Evolutionary conservation across 164 flowering plant species (phyloP).

Genomic region (Vitis labrusca): DNA sequence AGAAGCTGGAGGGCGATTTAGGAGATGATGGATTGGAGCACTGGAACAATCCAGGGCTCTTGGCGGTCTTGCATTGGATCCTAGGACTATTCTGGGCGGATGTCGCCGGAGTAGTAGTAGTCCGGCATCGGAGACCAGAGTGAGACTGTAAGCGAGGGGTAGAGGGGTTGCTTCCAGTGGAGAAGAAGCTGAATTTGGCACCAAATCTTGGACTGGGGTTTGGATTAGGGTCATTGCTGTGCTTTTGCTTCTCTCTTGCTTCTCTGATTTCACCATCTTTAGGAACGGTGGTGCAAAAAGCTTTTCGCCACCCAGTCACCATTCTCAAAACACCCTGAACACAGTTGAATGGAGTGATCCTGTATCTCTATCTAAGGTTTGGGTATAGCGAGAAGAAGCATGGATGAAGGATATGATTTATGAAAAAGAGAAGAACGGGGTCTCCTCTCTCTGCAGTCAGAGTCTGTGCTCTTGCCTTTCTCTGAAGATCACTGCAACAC

Average conservation of each 20-base stretch:
- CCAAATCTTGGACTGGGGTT: not conserved
- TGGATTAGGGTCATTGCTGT: not conserved
- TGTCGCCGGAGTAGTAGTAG: conserved; percentile 19
- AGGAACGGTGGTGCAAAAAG: conserved; percentile 44
- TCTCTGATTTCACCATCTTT: conserved; percentile 16
- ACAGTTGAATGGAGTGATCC: not conserved
- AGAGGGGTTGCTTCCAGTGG: not conserved
- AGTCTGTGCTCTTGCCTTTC: too few species aligned
- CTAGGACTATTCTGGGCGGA: conserved; percentile 45
- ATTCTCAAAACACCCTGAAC: conserved; percentile 11
- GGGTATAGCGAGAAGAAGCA: not conserved
- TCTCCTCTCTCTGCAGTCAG: not conserved
- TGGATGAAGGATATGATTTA: not conserved
- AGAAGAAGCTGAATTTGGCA: conserved; percentile 20
- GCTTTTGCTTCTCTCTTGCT: conserved; percentile 14
- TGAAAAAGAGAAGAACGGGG: not conserved
- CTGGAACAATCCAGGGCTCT: conserved; percentile 37
- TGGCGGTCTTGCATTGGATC: conserved; percentile 53
- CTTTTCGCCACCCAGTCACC: conserved; percentile 50
- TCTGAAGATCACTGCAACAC: too few species aligned
- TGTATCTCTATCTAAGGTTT: not conserved
- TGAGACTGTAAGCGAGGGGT: conserved; percentile 12
- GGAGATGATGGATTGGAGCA: conserved; percentile 74
- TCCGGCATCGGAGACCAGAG: conserved; percentile 45
- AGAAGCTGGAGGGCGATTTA: conserved; percentile 65